These are phyloP conservation scores for Ophiocordyceps sinensis DNA, from an alignment of 2,329 filamentous ascomycete species.

Conservation along the genomic window DNA sequence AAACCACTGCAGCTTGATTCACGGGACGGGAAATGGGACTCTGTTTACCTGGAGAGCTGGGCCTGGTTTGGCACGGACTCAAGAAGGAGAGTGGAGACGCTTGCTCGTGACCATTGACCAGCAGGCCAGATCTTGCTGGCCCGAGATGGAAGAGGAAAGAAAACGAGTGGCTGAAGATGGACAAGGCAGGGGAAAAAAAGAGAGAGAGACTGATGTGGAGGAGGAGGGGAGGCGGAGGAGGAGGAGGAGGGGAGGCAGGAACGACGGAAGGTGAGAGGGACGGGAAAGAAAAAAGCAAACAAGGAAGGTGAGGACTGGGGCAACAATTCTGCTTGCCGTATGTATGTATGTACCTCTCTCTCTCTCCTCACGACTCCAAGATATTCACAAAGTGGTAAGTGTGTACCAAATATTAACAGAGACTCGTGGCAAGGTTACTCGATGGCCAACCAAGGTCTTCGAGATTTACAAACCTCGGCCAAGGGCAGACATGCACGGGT, in stretches of 20 bases:
- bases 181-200: no score
- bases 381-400: no score
- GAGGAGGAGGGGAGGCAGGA: background rate
- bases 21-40: background rate
- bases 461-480: no score
- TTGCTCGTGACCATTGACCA: background rate
- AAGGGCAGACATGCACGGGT: no score
- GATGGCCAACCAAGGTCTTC: no score
- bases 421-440: no score
- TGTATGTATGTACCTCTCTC: no score
- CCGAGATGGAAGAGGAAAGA: no score
- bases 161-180: no score
- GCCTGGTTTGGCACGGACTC: background rate
- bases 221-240: background rate
- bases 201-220: background rate
- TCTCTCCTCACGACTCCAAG: no score
- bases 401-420: no score
- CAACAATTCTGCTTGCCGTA: no score
- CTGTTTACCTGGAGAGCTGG: background rate
- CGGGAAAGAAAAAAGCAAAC: background rate
- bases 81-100: background rate
- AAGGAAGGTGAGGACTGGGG: background rate
- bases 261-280: background rate
- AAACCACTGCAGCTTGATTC: background rate
- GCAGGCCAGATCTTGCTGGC: background rate